phyloP scores from a whole-genome alignment of 2,329 filamentous ascomycete genomes.

The Penicillium sp. region DNA sequence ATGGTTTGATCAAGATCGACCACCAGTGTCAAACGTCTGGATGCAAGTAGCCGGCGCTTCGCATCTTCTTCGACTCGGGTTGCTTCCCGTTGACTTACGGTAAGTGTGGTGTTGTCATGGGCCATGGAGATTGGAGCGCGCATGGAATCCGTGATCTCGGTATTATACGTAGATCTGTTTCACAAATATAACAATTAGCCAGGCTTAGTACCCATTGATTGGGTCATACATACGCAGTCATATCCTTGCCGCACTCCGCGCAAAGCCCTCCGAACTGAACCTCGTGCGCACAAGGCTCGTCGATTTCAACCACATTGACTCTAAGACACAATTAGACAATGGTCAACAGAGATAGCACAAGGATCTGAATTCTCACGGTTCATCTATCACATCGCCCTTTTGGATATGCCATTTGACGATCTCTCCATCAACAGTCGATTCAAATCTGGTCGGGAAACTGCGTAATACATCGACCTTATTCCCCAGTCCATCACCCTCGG shows the following conservation, averaged over 20 bases:
- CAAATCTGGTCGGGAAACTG: conserved; percentile 74
- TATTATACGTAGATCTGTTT: conserved; percentile 69
- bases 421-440: conserved; percentile 78
- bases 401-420: conserved; percentile 72
- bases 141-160: conserved; percentile 72
- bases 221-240: conserved; percentile 66
- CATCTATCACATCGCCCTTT: conserved; percentile 45
- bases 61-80: conserved; percentile 79
- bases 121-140: conserved; percentile 93
- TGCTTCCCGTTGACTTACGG: conserved; percentile 80
- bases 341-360: conserved; percentile 1
- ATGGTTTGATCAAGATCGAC: conserved; percentile 98
- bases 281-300: conserved; percentile 88
- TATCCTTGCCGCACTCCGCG: conserved; percentile 89
- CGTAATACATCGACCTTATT: conserved; percentile 68
- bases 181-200: conserved; percentile 3
- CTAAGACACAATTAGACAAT: conserved; percentile 37
- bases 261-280: conserved; percentile 90
- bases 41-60: conserved; percentile 75
- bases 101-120: conserved; percentile 84
- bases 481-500: conserved; percentile 67
- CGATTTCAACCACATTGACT: conserved; percentile 67
- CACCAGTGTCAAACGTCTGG: conserved; percentile 84
- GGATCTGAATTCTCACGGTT: conserved; percentile 37
- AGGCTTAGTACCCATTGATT: background rate